Percentiles rank a stretch among this genome's conserved stretches.
These are phyloP conservation scores for Elsinoe arachidis DNA, from an alignment of 2,329 filamentous ascomycete species.

Conservation along the genomic window DNA sequence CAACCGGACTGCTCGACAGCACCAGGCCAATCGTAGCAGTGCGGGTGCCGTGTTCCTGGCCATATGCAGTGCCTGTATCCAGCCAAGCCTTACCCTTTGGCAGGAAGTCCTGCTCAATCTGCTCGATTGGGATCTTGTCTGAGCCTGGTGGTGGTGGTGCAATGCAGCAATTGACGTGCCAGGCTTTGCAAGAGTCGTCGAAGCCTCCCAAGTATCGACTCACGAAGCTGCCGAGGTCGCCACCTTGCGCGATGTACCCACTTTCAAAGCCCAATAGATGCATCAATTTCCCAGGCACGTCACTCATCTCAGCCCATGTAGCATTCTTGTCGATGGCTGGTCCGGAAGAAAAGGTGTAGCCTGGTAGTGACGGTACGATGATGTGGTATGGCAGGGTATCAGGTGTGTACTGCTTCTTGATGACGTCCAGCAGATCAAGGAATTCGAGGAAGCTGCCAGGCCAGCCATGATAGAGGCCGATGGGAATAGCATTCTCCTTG, in stretches of 20 bases:
- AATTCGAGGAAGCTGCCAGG: slow-evolving; percentile 48
- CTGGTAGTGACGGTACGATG: slow-evolving; percentile 48
- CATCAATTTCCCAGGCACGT: slow-evolving; percentile 45
- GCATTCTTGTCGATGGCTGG: slow-evolving; percentile 42
- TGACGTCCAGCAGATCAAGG: slow-evolving; percentile 40
- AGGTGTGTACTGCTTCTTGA: slow-evolving; percentile 42
- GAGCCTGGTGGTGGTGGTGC: slow-evolving; percentile 21
- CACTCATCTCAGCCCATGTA: slow-evolving; percentile 31
- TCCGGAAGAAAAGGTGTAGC: slow-evolving; percentile 43
- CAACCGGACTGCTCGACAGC: slow-evolving; percentile 46
- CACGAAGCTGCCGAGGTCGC: slow-evolving; percentile 45
- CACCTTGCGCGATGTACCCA: slow-evolving; percentile 49
- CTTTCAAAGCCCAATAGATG: slow-evolving; percentile 42
- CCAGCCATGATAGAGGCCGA: slow-evolving; percentile 50
- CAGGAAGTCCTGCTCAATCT: slow-evolving; percentile 33
- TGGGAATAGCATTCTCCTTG: slow-evolving; percentile 41
- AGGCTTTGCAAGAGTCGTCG: slow-evolving; percentile 38
- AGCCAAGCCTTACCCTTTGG: slow-evolving; percentile 33
- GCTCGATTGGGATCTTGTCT: slow-evolving; percentile 19
- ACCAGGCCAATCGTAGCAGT: slow-evolving; percentile 50
- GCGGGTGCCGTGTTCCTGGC: slow-evolving; percentile 44
- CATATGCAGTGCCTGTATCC: slow-evolving; percentile 41
- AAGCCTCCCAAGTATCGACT: slow-evolving; percentile 35
- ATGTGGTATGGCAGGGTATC: slow-evolving; percentile 48
- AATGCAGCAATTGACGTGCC: slow-evolving; percentile 20